Evolutionary conservation across 768 basidiomycete genomes (phyloP), one percentile per base, ranked within the genome.

Genomic region (Lanmaoa pseudosensibilis): DNA sequence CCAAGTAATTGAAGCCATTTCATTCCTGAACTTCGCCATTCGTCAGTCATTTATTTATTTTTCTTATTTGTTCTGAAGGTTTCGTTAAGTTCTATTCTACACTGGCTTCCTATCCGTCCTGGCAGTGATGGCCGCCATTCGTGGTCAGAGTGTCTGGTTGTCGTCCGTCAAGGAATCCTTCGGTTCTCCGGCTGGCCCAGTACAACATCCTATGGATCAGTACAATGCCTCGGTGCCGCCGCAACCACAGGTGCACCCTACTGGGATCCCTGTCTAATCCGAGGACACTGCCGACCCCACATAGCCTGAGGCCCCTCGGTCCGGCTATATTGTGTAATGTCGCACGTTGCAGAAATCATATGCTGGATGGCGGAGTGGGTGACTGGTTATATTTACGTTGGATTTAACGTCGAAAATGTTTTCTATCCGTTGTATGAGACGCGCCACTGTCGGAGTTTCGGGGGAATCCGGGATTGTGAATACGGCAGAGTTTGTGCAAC

Each of bases 1-100:
- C 33, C 66, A 72, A 45, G 75, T 56, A 2, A 54, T 77, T 5
- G 64, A 57, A 44, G 77, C 72, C 2, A 71, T 79, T 56, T 59
- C 73, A 13, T 77, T 72, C 60, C 58, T 78, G 46, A 67, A 60
- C 55, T 78, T 75, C 58, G 56, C 75, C 36, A 52, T 72, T 1
- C 21, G 77, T 75, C 43, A 52, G 72, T 63, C 16, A 13, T 13
- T 18, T 21, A 8, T 13, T 19, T 50, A 39, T 27, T 25, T 19
- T 12, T 43, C 19, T 19, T 21, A 8, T 11, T 46, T 41, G 12
- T 45, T n/a, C 50, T 52, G 21, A 56, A 37, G n/a, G 6, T 38
- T 16, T 15, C 41, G 45, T 27, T 57, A 33, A 78, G 78, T 76
- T 10, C 34, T 74, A 44, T 41, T 60, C 10, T 79, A 78, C 61